phyloP scores from a whole-genome alignment of 2,329 filamentous ascomycete species.

The Diaporthe helianthi region DNA sequence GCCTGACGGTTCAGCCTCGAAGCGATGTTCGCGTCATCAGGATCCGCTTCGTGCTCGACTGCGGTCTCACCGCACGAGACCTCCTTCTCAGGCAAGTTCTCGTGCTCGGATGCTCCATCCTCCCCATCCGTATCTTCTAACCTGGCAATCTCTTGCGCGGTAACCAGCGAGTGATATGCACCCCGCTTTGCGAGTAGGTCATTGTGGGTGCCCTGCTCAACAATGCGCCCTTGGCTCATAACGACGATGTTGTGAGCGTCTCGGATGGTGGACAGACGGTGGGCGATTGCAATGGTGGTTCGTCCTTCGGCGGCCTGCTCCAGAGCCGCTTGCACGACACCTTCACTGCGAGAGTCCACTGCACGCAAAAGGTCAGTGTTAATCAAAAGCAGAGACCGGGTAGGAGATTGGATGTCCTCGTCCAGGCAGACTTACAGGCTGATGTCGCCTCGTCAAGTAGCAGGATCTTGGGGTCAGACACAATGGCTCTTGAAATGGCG shows the following conservation, averaged over 20 bases:
- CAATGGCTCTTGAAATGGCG: slow-evolving; percentile 88
- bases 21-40: slow-evolving; percentile 64
- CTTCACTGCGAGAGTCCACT: slow-evolving; percentile 93
- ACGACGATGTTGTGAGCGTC: slow-evolving; percentile 96
- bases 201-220: slow-evolving; percentile 91
- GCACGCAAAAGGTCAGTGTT: slow-evolving; percentile 54
- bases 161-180: slow-evolving; percentile 85
- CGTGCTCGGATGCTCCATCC: slow-evolving; percentile 57
- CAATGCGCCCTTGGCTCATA: slow-evolving; percentile 82
- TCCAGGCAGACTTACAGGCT: slow-evolving; percentile 26
- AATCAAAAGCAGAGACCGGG: slow-evolving; percentile 43
- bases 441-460: slow-evolving; percentile 90
- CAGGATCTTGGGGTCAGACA: slow-evolving; percentile 90
- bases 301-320: slow-evolving; percentile 85
- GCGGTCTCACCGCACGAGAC: slow-evolving; percentile 48
- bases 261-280: slow-evolving; percentile 92
- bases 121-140: slow-evolving; percentile 61
- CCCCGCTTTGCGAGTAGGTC: slow-evolving; percentile 73
- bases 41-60: slow-evolving; percentile 55
- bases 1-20: slow-evolving; percentile 62
- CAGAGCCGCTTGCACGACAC: slow-evolving; percentile 90
- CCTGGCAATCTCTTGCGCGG: slow-evolving; percentile 81
- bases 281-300: slow-evolving; percentile 95
- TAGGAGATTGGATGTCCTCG: not conserved
- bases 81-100: slow-evolving; percentile 58